Base-by-base conservation (phyloP, 805 yeast species). In the Wickerhamiella spandovensis region DNA sequence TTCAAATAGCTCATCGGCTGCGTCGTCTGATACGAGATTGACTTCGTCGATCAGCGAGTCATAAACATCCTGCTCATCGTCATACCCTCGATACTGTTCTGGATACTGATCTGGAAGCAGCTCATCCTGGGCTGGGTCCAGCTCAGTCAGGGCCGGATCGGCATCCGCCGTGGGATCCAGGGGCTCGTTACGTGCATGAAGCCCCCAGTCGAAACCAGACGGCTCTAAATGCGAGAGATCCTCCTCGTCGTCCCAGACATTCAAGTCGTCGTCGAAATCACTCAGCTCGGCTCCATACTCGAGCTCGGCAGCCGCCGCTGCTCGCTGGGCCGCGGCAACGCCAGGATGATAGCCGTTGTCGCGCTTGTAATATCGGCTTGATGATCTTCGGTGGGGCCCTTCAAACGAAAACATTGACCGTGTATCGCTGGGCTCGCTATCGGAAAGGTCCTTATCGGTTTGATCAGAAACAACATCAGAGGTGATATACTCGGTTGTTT, bases 301-400 rank as follows among this genome's bases (percentile, higher is more conserved):
- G 2, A 60, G 58, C 1, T 47, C 49, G 2, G 50, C 38, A 2
- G 48, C 54, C 52, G 39, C 39, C 9, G 18, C 39, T 5, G 39
- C 39, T 15, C 39, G 39, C 20, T 35, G 39, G 1, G 55, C 53
- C 44, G 66, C 63, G 1, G 65, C 61, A 10, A 63, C 58, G 22
- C 42, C 60, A 5, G 39, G 39, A 35, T 35, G 20, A 20, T 35
- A 35, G 9, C 39, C 39, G 20, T 17, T 35, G 9, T 50, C 46
- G 3, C 60, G 57, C 48, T 74, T 74, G 58, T 78, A 77, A 59
- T 77, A 77, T 51, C 75, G 72, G 21, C 74, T 70, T 0, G 82
- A 77, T 1, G 75, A 66, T 49, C 76, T 75, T 53, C 82, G 66
- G 2, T 77, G 78, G n/a, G 74, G 69, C 7, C 64, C 67, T 46